These are phyloP conservation scores for Penicillium freii DNA, from an alignment of 2,329 filamentous ascomycete genomes.

Conservation along the genomic window DNA sequence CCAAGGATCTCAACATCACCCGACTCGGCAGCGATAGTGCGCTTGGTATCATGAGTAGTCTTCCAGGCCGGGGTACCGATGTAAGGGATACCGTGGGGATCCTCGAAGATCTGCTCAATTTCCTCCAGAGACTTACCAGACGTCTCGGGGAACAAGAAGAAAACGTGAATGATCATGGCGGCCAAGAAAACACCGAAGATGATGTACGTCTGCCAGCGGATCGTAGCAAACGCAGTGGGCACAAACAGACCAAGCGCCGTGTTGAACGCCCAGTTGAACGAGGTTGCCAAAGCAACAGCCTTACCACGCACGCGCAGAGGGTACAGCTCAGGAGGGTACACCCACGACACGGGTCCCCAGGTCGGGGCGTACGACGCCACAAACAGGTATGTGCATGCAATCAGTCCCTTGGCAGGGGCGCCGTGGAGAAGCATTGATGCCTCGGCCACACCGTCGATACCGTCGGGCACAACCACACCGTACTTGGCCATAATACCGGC, in stretches of 20 bases:
- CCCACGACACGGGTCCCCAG: conserved; percentile 58
- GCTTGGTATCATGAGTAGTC: conserved; percentile 33
- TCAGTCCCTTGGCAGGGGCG: conserved; percentile 60
- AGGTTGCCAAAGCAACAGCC: conserved; percentile 58
- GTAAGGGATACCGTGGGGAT: conserved; percentile 36
- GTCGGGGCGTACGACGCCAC: conserved; percentile 59
- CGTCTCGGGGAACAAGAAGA: conserved; percentile 66
- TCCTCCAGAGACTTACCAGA: conserved; percentile 73
- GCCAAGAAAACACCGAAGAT: conserved; percentile 73
- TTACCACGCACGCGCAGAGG: conserved; percentile 58
- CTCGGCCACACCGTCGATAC: conserved; percentile 33
- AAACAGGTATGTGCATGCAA: conserved; percentile 68
- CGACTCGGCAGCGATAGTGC: conserved; percentile 31
- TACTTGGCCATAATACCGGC: conserved; percentile 42
- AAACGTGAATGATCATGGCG: conserved; percentile 63
- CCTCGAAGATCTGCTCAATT: conserved; percentile 67
- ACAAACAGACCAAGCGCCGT: conserved; percentile 46
- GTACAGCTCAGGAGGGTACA: conserved; percentile 55
- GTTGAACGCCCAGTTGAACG: conserved; percentile 65
- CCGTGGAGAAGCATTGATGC: conserved; percentile 40
- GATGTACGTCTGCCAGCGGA: conserved; percentile 64
- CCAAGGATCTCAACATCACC: conserved; percentile 30
- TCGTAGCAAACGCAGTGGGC: conserved; percentile 57
- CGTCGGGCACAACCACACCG: conserved; percentile 43
- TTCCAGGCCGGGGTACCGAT: conserved; percentile 42